Base-by-base conservation (phyloP, 164 flowering plant species). In the Amborella trichopoda region DNA sequence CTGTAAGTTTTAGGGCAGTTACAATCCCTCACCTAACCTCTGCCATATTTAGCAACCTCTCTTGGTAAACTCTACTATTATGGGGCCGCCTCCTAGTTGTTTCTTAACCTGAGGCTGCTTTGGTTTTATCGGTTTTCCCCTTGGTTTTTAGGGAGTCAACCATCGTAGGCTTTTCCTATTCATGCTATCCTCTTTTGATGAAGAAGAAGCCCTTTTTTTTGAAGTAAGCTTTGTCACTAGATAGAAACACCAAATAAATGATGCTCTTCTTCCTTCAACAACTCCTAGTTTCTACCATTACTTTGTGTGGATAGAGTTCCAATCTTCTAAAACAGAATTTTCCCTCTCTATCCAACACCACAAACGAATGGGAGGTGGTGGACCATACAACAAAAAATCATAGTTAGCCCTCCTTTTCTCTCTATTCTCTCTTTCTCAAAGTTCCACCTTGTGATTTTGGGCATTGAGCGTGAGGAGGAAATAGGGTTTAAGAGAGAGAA, bases 31-130 rank as follows among this genome's bases (percentile, higher is more conserved):
- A 61, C 22, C 69, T 55, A 22, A 83, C 98, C 60, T 86, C 95
- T 20, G 98, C 98, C 98, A 90, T 86, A 38, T 86, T 81, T 0
- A 86, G 77, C 22, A 80, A 80, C 71, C 87, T 67, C 46, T 86
- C 94, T 63, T 86, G 89, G 53, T 90, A 83, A 45, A 91, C 95
- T 60, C 78, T 75, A 36, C 72, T 79, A 6, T 83, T 78, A 51
- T 86, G 97, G 42, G 77, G 73, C 54, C 96, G 74, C 56, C 98
- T 76, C 60, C 94, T 76, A 16, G 77, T 50, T 81, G 87, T 56
- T 82, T 85, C 50, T 74, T 83, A 42, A 70, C 82, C 26, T 53
- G 80, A 45, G 66, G 72, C 23, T 50, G 70, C 23, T 11, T 32
- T 38, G 55, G 30, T 33, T 56, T 56, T 22, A 46, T 71, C 34